A percentile compares a stretch with the other conserved stretches of the same genome.
phyloP scores from a whole-genome alignment of 345 rosid genomes.

The Acer campestre region DNA sequence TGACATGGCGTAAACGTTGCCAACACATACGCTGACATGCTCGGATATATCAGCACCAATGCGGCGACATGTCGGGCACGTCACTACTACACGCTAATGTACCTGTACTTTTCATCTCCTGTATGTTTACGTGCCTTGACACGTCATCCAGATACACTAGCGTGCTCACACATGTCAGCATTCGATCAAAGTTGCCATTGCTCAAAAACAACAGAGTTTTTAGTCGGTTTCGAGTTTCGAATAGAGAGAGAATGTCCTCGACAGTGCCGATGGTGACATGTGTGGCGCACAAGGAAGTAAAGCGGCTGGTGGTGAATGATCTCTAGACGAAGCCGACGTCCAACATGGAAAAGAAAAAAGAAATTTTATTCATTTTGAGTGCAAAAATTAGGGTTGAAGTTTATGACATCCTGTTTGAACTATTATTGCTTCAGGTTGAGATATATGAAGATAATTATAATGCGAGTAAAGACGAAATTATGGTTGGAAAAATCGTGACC shows the following conservation, averaged over 20 bases:
- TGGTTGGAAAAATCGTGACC: constrained; percentile 70
- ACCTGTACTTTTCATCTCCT: accelerated
- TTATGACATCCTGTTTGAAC: not conserved
- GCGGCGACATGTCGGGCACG: too few relatives aligned
- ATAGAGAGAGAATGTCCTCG: constrained; percentile 53
- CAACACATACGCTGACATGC: too few relatives aligned
- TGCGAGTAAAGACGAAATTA: constrained; percentile 92
- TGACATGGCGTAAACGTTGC: too few relatives aligned
- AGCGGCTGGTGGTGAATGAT: constrained; percentile 81
- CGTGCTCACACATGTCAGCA: too few relatives aligned
- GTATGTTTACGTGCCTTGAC: too few relatives aligned
- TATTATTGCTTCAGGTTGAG: constrained; percentile 55
- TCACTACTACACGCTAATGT: too few relatives aligned
- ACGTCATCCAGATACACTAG: too few relatives aligned
- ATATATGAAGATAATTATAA: constrained; percentile 80
- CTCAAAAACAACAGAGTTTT: too few relatives aligned
- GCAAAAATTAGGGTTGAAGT: not conserved
- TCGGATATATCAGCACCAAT: too few relatives aligned
- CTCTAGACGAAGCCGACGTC: constrained; percentile 73
- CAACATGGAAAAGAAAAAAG: constrained; percentile 35
- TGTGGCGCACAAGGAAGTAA: constrained; percentile 83
- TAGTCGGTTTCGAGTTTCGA: too few relatives aligned
- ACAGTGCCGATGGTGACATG: constrained; percentile 84
- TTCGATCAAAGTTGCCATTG: too few relatives aligned
- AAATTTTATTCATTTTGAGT: not conserved